Conservation (phyloP, 2,329 filamentous ascomycete species). For the Apiospora pterosperma region DNA sequence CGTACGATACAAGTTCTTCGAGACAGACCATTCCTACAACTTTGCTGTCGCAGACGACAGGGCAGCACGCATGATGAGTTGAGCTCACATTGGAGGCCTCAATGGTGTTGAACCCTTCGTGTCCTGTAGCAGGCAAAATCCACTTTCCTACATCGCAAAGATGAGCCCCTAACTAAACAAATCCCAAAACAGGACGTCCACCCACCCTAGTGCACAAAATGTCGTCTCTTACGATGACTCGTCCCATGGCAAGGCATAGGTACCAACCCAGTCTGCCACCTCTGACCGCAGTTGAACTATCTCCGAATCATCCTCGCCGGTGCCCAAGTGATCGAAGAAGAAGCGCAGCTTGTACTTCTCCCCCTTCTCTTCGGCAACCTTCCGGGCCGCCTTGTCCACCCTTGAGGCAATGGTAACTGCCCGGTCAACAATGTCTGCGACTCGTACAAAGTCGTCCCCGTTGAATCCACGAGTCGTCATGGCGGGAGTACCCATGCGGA, state of each 20-base stretch:
- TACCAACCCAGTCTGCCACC: conserved; percentile 76
- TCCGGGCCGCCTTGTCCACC: conserved; percentile 69
- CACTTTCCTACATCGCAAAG: neutral
- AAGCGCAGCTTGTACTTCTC: conserved; percentile 66
- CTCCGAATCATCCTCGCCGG: conserved; percentile 65
- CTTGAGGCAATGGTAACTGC: conserved; percentile 76
- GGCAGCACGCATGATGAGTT: neutral
- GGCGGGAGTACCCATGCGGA: conserved; percentile 91
- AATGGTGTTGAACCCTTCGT: conserved; percentile 4
- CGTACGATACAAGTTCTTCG: neutral
- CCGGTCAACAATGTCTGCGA: conserved; percentile 82
- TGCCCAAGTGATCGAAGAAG: conserved; percentile 66
- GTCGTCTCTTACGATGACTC: conserved; percentile 22
- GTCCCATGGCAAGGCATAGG: conserved; percentile 69
- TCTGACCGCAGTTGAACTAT: conserved; percentile 71
- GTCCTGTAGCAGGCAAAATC: neutral
- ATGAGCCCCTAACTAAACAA: neutral
- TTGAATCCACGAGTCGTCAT: conserved; percentile 97
- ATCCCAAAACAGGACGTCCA: neutral
- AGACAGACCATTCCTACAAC: neutral
- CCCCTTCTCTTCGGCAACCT: conserved; percentile 63
- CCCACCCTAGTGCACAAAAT: neutral
- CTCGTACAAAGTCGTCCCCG: conserved; percentile 81
- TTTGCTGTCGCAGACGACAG: neutral
- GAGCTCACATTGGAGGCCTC: neutral